Percentiles rank a stretch among this genome's conserved stretches.
These are phyloP conservation scores for Daldinia decipiens DNA, from an alignment of 495 filamentous ascomycete genomes.

Conservation along the genomic window DNA sequence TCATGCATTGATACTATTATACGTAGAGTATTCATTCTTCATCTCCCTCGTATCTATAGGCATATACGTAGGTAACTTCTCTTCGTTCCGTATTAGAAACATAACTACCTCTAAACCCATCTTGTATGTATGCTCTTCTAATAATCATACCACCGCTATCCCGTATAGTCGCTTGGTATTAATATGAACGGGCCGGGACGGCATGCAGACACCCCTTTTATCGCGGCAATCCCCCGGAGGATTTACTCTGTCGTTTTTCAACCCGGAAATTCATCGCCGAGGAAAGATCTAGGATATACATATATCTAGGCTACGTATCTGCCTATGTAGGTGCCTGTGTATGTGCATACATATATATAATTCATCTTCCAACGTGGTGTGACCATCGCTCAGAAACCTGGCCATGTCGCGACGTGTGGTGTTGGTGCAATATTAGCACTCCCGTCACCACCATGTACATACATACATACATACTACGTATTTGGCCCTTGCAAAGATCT, in stretches of 20 bases:
- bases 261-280: neutral
- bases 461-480: no score
- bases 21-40: no score
- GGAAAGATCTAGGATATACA: neutral
- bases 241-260: neutral
- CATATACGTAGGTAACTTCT: no score
- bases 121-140: neutral
- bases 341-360: neutral
- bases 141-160: neutral
- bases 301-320: neutral
- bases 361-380: constrained; percentile 13
- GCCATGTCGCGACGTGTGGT: neutral
- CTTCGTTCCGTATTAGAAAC: neutral
- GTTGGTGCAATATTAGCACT: no score
- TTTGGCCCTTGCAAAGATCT: constrained; percentile 5
- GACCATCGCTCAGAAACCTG: constrained; percentile 18
- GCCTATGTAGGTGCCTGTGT: neutral
- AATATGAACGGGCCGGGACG: neutral
- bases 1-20: no score
- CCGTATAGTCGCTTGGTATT: neutral
- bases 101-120: neutral
- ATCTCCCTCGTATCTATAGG: no score
- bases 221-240: neutral
- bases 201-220: neutral
- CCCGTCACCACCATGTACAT: no score